Base-by-base conservation (phyloP, 805 yeast species). In the Yamadazyma phyllophila region DNA sequence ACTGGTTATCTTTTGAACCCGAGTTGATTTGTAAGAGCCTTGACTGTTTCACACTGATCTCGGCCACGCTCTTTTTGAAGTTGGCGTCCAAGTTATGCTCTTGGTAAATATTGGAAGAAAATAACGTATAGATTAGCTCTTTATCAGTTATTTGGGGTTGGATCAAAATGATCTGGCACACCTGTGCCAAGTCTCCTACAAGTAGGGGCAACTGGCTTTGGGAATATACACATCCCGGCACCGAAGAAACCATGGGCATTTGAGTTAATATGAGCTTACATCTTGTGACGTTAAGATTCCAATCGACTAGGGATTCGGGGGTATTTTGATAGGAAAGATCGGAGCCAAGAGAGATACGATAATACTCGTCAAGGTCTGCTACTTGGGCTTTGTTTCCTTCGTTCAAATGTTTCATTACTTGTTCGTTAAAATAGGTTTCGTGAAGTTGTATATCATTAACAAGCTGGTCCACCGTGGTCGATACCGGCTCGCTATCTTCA, bases 221-320 rank as follows among this genome's bases (percentile, higher is more conserved):
- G 16, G 65, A 59, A 52, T 70, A 69, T 27, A 47, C 55, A 37
- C 67, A 61, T 43, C 66, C 68, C 1, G 74, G 73, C 12, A 64
- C 60, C 1, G 71, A 61, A 1, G 71, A 60, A 13, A 70, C 60
- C 54, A 58, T 52, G 10, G 77, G 77, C 52, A 71, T 51, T 41
- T 59, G 66, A 2, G 64, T 66, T 30, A 76, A 55, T 39, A 77
- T 67, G 31, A 77, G 62, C 49, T 74, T 67, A 41, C 78, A 73
- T 39, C 82, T 58, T 13, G 80, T 69, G 36, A 76, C 73, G 51
- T 77, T 77, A 41, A 77, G 61, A 53, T 76, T 76, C 81, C 81
- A 77, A 54, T 76, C 81, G 10, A 77, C 65, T 11, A 77, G 57
- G 13, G 66, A 58, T 50, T 74, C 78, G 26, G 69, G 67, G 8